Conservation (phyloP, 1,284 basidiomycete species). For the Heterobasidion parviporum region DNA sequence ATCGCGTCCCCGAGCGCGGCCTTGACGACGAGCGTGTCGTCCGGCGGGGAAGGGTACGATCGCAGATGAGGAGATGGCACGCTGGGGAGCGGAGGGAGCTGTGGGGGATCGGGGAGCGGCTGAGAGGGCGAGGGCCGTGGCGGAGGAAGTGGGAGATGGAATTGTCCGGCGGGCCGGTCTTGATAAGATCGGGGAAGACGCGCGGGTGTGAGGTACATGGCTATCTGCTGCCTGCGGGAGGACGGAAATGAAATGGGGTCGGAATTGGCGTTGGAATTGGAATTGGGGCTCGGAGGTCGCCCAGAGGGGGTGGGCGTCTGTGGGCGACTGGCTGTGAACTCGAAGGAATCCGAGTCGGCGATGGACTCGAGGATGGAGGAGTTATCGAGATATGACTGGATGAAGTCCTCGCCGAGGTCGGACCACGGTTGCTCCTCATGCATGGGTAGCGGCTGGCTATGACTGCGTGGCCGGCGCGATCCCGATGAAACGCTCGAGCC, state of each 20-base stretch:
- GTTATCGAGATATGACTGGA: slow-evolving; percentile 44
- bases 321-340: not conserved
- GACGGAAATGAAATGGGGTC: not conserved
- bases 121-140: not conserved
- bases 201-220: not conserved
- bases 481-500: slow-evolving; percentile 2
- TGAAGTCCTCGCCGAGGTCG: slow-evolving; percentile 36
- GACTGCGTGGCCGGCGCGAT: slow-evolving; percentile 20
- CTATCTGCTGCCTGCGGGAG: not conserved
- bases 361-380: slow-evolving; percentile 9
- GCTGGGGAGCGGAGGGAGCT: not conserved
- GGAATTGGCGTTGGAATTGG: too few species aligned
- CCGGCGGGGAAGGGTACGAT: slow-evolving; percentile 4
- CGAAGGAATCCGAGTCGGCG: not conserved
- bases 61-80: not conserved
- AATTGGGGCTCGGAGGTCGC: not conserved
- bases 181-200: not conserved
- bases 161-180: not conserved
- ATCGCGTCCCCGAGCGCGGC: slow-evolving; percentile 52
- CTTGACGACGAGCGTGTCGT: slow-evolving; percentile 47
- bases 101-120: not conserved
- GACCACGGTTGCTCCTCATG: slow-evolving; percentile 29
- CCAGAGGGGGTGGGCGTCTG: not conserved
- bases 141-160: not conserved
- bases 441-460: slow-evolving; percentile 12